Evolutionary conservation across 805 yeast genomes (phyloP).

Genomic region (Starmera amethionina): DNA sequence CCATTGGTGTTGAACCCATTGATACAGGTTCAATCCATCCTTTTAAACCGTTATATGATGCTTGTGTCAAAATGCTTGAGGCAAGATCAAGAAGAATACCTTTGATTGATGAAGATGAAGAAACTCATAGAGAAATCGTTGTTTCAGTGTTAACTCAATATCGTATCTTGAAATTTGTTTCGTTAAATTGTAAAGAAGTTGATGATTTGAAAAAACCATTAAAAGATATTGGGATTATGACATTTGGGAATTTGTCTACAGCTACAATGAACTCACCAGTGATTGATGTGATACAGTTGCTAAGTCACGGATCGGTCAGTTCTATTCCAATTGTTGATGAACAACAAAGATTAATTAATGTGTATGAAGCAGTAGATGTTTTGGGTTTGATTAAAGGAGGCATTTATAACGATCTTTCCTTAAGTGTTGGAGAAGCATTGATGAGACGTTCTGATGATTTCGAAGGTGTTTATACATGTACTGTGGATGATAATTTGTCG

Average conservation of each 20-base stretch:
- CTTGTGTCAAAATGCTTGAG: constrained; percentile 85
- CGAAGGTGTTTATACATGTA: constrained; percentile 96
- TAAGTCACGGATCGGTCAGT: constrained; percentile 74
- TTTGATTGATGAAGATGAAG: constrained; percentile 87
- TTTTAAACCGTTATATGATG: constrained; percentile 78
- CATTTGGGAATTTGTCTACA: constrained; percentile 49
- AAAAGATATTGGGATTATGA: constrained; percentile 56
- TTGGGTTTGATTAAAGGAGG: constrained; percentile 90
- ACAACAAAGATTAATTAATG: constrained; percentile 60
- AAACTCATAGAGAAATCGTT: constrained; percentile 85
- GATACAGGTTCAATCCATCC: constrained; percentile 90
- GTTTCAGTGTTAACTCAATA: constrained; percentile 94
- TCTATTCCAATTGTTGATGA: constrained; percentile 91
- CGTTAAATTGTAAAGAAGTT: constrained; percentile 92
- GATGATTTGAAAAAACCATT: constrained; percentile 72
- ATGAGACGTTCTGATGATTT: constrained; percentile 92
- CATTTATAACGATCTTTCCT: constrained; percentile 77
- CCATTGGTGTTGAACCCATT: constrained; percentile 76
- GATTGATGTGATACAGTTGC: constrained; percentile 77
- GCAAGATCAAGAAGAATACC: constrained; percentile 91
- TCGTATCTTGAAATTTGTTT: constrained; percentile 89
- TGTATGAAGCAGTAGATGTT: constrained; percentile 94
- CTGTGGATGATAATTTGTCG: constrained; percentile 73
- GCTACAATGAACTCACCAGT: constrained; percentile 90
- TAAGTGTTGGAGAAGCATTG: constrained; percentile 92